Conservation (phyloP, 2,329 filamentous ascomycete genomes). For the Pseudopyricularia javanii region DNA sequence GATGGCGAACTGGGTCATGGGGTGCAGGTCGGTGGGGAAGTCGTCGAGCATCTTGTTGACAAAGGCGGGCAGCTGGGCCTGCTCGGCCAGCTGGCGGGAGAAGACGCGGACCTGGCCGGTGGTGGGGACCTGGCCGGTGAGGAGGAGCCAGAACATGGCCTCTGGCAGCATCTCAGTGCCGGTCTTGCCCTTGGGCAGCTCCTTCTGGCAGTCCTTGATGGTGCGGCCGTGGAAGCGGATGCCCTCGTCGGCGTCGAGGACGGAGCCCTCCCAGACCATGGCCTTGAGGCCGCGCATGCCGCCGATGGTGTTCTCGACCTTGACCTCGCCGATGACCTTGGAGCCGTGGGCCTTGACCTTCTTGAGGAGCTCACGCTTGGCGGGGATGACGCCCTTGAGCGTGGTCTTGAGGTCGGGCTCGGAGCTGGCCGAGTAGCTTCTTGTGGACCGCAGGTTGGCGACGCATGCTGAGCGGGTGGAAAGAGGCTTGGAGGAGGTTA, state of each 20-base stretch:
- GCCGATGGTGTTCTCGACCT: conserved; percentile 85
- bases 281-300: conserved; percentile 96
- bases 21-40: conserved; percentile 83
- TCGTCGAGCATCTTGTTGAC: conserved; percentile 79
- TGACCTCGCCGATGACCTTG: conserved; percentile 82
- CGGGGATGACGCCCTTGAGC: conserved; percentile 73
- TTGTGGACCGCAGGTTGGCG: conserved; percentile 17
- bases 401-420: conserved; percentile 87
- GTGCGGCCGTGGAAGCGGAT: conserved; percentile 97
- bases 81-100: conserved; percentile 76
- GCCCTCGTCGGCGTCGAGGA: conserved; percentile 90
- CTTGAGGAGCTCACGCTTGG: conserved; percentile 85
- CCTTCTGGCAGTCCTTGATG: conserved; percentile 93
- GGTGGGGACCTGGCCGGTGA: conserved; percentile 85
- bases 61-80: conserved; percentile 71
- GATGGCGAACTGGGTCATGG: conserved; percentile 96
- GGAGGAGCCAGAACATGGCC: conserved; percentile 97
- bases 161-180: conserved; percentile 97
- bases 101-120: conserved; percentile 69
- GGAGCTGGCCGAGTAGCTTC: conserved; percentile 59
- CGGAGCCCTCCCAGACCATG: conserved; percentile 98
- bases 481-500: conserved; percentile 2
- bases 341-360: conserved; percentile 78
- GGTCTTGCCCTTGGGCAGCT: conserved; percentile 81
- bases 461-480: conserved; percentile 2